Percentiles rank a stretch among this genome's conserved stretches.
Conservation (phyloP, 1,139 yeast species). For the Geotrichum fermentans region DNA sequence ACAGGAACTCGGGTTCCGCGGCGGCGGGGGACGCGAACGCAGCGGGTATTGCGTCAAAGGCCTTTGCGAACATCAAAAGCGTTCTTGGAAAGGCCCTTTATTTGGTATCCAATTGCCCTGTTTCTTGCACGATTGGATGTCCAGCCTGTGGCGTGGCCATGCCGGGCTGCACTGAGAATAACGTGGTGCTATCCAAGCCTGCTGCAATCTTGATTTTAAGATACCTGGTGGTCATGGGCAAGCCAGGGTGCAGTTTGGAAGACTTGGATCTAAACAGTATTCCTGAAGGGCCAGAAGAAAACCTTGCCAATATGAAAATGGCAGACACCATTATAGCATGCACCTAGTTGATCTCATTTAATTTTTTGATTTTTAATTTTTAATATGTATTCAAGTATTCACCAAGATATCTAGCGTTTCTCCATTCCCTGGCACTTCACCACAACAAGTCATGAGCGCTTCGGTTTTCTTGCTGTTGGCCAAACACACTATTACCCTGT, state of each 20-base stretch:
- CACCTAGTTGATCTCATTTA: not conserved
- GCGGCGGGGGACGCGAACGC: not conserved
- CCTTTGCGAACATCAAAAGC: slow-evolving; percentile 69
- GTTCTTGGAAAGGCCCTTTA: slow-evolving; percentile 56
- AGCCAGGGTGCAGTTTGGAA: not conserved
- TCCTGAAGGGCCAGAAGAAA: slow-evolving; percentile 78
- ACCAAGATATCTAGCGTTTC: not conserved
- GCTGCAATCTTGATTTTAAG: slow-evolving; percentile 72
- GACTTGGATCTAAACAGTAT: slow-evolving; percentile 49
- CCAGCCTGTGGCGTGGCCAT: slow-evolving; percentile 68
- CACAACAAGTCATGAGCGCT: slow-evolving; percentile 8
- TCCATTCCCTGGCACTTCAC: not conserved
- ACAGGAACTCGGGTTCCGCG: slow-evolving; percentile 46
- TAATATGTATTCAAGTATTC: not conserved
- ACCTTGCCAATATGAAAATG: slow-evolving; percentile 55
- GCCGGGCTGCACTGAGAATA: slow-evolving; percentile 71
- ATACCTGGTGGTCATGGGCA: slow-evolving; percentile 40
- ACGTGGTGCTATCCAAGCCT: slow-evolving; percentile 77
- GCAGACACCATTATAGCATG: slow-evolving; percentile 49
- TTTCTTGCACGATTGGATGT: slow-evolving; percentile 74
- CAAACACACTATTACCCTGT: slow-evolving; percentile 1
- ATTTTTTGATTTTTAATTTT: not conserved
- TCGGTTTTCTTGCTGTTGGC: slow-evolving; percentile 4
- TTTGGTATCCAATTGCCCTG: slow-evolving; percentile 56
- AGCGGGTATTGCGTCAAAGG: slow-evolving; percentile 62